Conservation (phyloP, 208 protist genomes). For the Crithidia bombi region DNA sequence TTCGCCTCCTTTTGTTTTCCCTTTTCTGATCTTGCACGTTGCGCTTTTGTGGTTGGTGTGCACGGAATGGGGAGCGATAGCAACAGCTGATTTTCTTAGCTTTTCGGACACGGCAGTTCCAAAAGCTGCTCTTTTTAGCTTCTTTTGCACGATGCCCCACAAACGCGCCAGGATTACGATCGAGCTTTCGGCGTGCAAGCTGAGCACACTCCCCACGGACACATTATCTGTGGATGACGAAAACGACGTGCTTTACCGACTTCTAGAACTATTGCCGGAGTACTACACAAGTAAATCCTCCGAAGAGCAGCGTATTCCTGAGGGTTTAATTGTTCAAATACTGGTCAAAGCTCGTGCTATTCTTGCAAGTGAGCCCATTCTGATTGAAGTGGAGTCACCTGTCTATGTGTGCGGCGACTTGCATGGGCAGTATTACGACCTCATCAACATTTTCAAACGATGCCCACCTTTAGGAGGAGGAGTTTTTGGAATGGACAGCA, state of each 20-base stretch:
- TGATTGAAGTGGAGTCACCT: slow-evolving; percentile 76
- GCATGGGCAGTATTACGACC: slow-evolving; percentile 98
- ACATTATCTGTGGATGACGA: slow-evolving; percentile 67
- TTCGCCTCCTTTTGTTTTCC: background rate
- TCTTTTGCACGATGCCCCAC: slow-evolving; percentile 17
- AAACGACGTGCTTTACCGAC: slow-evolving; percentile 75
- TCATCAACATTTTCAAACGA: slow-evolving; percentile 95
- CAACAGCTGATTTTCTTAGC: too few species aligned
- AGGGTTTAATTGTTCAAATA: slow-evolving; percentile 71
- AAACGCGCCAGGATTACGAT: slow-evolving; percentile 29
- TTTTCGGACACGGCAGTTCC: too few species aligned
- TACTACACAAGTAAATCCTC: slow-evolving; percentile 61
- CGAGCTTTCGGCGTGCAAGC: slow-evolving; percentile 49
- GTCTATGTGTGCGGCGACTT: slow-evolving; percentile 98
- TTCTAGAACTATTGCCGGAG: slow-evolving; percentile 73
- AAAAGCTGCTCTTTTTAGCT: background rate
- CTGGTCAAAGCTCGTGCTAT: slow-evolving; percentile 55
- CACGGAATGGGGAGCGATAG: too few species aligned
- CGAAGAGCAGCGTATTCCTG: slow-evolving; percentile 67
- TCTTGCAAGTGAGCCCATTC: slow-evolving; percentile 71
- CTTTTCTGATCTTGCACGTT: background rate
- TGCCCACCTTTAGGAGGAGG: slow-evolving; percentile 67
- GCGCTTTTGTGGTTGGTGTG: background rate
- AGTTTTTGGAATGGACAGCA: slow-evolving; percentile 36
- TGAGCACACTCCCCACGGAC: slow-evolving; percentile 62